Evolutionary conservation across 78 protist genomes (phyloP).

Genomic region (Cavenderia fasciculata): DNA sequence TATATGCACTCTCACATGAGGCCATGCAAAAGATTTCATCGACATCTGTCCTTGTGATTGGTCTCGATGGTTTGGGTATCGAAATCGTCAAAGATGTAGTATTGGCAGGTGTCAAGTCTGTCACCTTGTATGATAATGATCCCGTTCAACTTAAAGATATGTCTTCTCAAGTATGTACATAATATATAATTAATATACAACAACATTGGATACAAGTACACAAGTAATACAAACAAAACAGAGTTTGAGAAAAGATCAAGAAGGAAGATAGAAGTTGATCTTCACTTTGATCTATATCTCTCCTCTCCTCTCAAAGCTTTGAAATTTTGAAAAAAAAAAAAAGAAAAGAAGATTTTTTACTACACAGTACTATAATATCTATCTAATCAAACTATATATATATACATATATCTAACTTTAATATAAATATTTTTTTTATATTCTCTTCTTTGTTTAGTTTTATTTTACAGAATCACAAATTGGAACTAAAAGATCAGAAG

Average conservation of each 20-base stretch:
- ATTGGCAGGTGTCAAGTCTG: conserved; percentile 97
- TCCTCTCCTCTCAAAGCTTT: background rate
- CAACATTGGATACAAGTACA: background rate
- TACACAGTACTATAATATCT: background rate
- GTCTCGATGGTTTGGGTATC: conserved; percentile 96
- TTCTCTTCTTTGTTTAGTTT: conserved; percentile 82
- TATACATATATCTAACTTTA: background rate
- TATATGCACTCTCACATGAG: conserved; percentile 89
- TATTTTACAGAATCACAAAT: conserved; percentile 91
- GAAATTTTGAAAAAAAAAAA: background rate
- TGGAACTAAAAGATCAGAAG: conserved; percentile 82
- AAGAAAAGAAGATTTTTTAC: background rate
- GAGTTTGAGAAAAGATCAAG: too few species aligned
- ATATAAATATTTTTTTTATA: background rate
- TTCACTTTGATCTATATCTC: too few species aligned
- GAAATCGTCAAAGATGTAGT: conserved; percentile 98
- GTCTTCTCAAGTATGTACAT: conserved; percentile 58
- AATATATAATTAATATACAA: background rate
- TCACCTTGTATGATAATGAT: conserved; percentile 91
- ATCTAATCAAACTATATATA: too few species aligned
- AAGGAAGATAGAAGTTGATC: too few species aligned
- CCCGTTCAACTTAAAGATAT: conserved; percentile 80
- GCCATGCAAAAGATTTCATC: conserved; percentile 87
- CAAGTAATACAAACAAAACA: too few species aligned
- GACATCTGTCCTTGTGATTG: conserved; percentile 91